Base-by-base conservation (phyloP, 768 basidiomycete genomes). In the Flagelloscypha sp. region DNA sequence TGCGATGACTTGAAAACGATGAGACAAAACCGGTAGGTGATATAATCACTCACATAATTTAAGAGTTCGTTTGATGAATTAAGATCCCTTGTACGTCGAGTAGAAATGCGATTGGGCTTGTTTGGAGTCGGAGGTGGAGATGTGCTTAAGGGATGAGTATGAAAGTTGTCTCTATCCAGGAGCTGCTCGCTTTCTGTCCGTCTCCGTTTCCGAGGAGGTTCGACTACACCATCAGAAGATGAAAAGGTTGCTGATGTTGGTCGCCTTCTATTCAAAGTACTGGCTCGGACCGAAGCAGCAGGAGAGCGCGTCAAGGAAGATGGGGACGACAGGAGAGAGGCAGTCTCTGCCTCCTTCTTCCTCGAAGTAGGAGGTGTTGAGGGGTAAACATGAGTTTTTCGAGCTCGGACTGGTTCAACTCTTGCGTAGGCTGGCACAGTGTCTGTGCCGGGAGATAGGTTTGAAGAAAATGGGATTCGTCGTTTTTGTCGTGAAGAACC, bases 341-440 rank as follows among this genome's bases (percentile, higher is more conserved):
- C 0, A 74, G 74, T 13, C 50, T 51, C 39, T 80, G 78, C n/a
- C 48, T n/a, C n/a, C n/a, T n/a, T 44, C 0, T 71, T 76, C 46
- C 68, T 63, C 27, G 74, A 65, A 30, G 62, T 58, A 2, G 52
- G 38, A 1, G 65, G 63, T 2, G 57, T 56, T 13, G 70, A 72
- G 11, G 44, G 45, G 25, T 68, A 56, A 5, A 75, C 68, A 70
- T 61, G 43, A 66, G 48, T 38, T 52, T 31, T n/a, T n/a, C n/a
- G n/a, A n/a, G n/a, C n/a, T n/a, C n/a, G n/a, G 23, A 72, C 57
- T 27, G 73, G 68, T 40, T 55, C 60, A 23, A 72, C 57, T 27
- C 9, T 9, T 27, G 25, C 9, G 25, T 9, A 27, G 9, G 25
- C 9, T 9, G 25, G 9, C 9, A 9, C 25, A 27, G 25, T 13